phyloP scores from a whole-genome alignment of 805 yeast species.

The Starmerella asiatica region DNA sequence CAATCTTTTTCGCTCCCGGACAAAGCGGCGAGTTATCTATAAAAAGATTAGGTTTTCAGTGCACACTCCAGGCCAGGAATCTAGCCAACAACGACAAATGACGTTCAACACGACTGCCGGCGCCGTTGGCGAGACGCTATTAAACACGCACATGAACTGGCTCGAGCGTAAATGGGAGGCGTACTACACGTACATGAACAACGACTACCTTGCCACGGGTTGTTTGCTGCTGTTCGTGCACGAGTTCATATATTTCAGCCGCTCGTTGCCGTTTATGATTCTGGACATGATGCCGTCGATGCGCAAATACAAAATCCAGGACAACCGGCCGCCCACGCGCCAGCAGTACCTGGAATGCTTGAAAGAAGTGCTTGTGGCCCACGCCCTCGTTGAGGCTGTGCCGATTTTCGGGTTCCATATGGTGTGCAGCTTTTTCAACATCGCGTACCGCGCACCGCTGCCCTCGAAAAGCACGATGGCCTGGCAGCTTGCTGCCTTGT shows the following conservation, averaged over 20 bases:
- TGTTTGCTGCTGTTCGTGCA: conserved; percentile 67
- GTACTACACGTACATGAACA: conserved; percentile 71
- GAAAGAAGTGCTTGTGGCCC: conserved; percentile 70
- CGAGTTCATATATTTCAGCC: conserved; percentile 80
- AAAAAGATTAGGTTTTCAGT: conserved; percentile 4
- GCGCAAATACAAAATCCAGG: conserved; percentile 79
- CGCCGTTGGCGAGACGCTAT: conserved; percentile 9
- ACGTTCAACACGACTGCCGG: conserved; percentile 13
- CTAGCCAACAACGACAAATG: conserved; percentile 4
- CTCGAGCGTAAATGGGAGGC: conserved; percentile 77
- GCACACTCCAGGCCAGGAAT: not conserved
- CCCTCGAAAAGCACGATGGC: conserved; percentile 49
- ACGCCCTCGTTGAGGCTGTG: conserved; percentile 82
- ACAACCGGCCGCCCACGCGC: conserved; percentile 61
- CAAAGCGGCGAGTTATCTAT: not conserved
- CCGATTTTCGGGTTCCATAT: conserved; percentile 98
- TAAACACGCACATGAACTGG: conserved; percentile 17
- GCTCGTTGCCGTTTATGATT: conserved; percentile 85
- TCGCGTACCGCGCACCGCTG: conserved; percentile 70
- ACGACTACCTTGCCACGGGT: conserved; percentile 89
- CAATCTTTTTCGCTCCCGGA: not conserved
- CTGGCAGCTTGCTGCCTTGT: conserved; percentile 61
- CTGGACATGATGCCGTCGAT: conserved; percentile 78
- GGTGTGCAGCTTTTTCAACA: conserved; percentile 67
- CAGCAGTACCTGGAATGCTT: conserved; percentile 89